phyloP scores from a whole-genome alignment of 2,329 filamentous ascomycete species.

The Fusarium coicis region DNA sequence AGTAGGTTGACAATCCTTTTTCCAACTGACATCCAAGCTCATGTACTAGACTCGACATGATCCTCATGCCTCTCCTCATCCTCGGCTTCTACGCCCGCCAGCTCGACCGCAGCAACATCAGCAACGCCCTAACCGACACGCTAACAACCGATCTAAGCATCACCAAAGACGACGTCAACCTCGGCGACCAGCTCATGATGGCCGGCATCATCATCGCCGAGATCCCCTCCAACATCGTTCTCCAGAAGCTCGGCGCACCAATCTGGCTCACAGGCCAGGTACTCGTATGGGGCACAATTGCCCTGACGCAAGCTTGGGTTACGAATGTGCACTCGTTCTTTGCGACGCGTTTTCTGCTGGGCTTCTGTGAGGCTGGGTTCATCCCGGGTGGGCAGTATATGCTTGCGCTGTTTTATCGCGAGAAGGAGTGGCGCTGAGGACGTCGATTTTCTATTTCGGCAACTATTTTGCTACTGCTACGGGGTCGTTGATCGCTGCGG shows the following conservation, averaged over 20 bases:
- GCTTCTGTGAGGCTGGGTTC: constrained; percentile 27
- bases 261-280: constrained; percentile 36
- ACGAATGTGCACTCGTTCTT: constrained; percentile 25
- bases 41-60: constrained; percentile 44
- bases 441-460: constrained; percentile 34
- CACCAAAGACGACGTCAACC: constrained; percentile 60
- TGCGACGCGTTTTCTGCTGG: constrained; percentile 30
- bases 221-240: constrained; percentile 36
- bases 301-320: constrained; percentile 27
- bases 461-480: constrained; percentile 38
- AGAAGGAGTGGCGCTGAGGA: constrained; percentile 23
- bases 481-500: constrained; percentile 24
- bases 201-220: constrained; percentile 60
- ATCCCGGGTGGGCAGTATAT: constrained; percentile 34
- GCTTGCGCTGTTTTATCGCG: constrained; percentile 24
- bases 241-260: constrained; percentile 30
- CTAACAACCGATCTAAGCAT: constrained; percentile 59
- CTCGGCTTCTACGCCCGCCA: constrained; percentile 59
- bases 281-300: constrained; percentile 30
- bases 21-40: neutral
- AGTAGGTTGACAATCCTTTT: constrained; percentile 30
- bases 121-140: constrained; percentile 61
- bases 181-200: constrained; percentile 59
- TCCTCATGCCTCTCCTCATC: constrained; percentile 58
- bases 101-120: constrained; percentile 51